phyloP scores from a whole-genome alignment of 2,329 filamentous ascomycete genomes.

The Penicillium sp. region DNA sequence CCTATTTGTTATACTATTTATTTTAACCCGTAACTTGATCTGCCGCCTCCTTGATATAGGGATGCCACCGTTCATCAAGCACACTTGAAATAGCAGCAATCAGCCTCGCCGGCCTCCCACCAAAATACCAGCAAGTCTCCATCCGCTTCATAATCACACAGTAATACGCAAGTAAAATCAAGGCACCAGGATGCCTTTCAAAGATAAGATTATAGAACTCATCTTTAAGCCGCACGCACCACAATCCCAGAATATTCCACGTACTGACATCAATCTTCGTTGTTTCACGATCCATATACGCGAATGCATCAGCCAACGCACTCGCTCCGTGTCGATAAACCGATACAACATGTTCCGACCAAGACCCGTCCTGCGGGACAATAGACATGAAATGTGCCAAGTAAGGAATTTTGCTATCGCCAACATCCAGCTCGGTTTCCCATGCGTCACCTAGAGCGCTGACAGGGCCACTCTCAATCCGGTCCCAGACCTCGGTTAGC shows the following conservation, averaged over 20 bases:
- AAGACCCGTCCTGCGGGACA: constrained; percentile 2
- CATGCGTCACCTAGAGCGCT: constrained; percentile 25
- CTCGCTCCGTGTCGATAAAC: constrained; percentile 8
- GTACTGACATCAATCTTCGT: constrained; percentile 27
- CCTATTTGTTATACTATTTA: neutral
- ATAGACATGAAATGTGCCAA: constrained; percentile 8
- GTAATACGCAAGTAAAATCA: constrained; percentile 42
- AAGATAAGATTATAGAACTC: constrained; percentile 34
- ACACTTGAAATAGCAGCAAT: constrained; percentile 1
- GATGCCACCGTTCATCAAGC: constrained; percentile 5
- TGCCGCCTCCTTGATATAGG: constrained; percentile 2
- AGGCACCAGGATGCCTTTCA: constrained; percentile 31
- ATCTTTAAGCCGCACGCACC: constrained; percentile 37
- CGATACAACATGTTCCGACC: neutral
- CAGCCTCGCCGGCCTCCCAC: constrained; percentile 1
- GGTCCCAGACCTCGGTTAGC: constrained; percentile 22
- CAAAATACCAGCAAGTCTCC: constrained; percentile 9
- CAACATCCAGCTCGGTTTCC: constrained; percentile 24
- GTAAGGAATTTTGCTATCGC: constrained; percentile 2
- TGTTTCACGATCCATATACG: constrained; percentile 4
- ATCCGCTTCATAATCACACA: constrained; percentile 8
- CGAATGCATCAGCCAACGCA: constrained; percentile 9
- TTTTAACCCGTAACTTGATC: neutral
- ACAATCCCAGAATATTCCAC: constrained; percentile 30
- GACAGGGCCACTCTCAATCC: constrained; percentile 14